phyloP scores from a whole-genome alignment of 306 rosid genomes.

The Lotus japonicus region DNA sequence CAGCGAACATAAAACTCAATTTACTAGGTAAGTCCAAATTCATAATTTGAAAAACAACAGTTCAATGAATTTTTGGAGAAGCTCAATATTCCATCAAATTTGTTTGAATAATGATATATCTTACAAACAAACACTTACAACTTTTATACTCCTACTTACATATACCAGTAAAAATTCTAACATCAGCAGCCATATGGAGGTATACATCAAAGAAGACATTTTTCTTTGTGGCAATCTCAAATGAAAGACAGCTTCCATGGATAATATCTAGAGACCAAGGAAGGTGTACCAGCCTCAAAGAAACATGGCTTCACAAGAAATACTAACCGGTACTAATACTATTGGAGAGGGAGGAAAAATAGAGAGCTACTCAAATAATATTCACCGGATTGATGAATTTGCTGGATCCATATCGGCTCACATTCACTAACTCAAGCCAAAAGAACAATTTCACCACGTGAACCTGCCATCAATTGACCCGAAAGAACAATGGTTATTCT shows the following conservation, averaged over 20 bases:
- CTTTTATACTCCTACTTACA: neutral
- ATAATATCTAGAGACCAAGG: neutral
- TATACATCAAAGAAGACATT: neutral
- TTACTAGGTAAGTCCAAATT: neutral
- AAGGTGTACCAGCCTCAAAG: neutral
- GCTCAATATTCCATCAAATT: neutral
- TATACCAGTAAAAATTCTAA: neutral
- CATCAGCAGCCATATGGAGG: neutral
- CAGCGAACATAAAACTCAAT: too few relatives aligned
- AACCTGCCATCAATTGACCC: conserved; percentile 49
- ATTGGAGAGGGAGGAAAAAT: neutral
- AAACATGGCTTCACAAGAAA: neutral
- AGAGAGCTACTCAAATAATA: neutral
- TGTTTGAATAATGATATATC: neutral
- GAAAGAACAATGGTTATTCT: conserved; percentile 1
- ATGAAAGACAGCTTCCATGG: neutral
- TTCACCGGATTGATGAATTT: conserved; percentile 34
- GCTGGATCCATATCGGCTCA: neutral
- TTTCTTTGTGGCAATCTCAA: neutral
- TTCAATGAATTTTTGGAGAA: neutral
- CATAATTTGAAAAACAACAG: neutral
- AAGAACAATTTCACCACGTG: conserved; percentile 41
- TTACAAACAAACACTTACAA: neutral
- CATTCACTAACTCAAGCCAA: conserved; percentile 32
- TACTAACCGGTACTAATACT: neutral